Evolutionary conservation across 768 basidiomycete genomes (phyloP).

Genomic region (Tricholoma saponaceum): DNA sequence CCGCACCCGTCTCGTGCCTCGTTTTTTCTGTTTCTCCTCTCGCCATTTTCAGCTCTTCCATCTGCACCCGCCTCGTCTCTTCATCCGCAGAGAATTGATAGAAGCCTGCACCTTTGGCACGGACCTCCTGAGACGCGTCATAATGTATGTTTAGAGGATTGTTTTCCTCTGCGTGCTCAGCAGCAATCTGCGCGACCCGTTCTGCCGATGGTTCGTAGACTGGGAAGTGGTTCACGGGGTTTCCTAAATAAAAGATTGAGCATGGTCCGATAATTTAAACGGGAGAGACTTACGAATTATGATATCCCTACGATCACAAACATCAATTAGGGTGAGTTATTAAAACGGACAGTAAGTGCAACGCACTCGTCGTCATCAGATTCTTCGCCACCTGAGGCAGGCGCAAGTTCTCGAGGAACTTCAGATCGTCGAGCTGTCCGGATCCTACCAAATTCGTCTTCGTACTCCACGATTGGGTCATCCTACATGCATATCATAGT

Average conservation of each 20-base stretch:
- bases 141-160: conserved; percentile 77
- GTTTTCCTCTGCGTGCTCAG: conserved; percentile 63
- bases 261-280: background rate
- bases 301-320: conserved; percentile 40
- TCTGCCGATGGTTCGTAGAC: conserved; percentile 84
- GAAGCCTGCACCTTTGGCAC: conserved; percentile 86
- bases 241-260: conserved; percentile 41
- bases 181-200: conserved; percentile 68
- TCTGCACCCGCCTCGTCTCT: conserved; percentile 68
- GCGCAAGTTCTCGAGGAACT: conserved; percentile 63
- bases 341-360: background rate
- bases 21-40: conserved; percentile 69
- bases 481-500: conserved; percentile 33
- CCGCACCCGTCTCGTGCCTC: conserved; percentile 56
- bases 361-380: conserved; percentile 58
- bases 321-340: conserved; percentile 4
- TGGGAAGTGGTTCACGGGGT: conserved; percentile 84
- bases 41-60: conserved; percentile 72
- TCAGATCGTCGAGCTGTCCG: conserved; percentile 69
- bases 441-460: conserved; percentile 83
- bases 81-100: conserved; percentile 91
- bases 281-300: conserved; percentile 44
- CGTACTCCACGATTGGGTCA: conserved; percentile 80
- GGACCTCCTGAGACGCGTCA: conserved; percentile 76
- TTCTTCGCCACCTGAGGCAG: conserved; percentile 38